Base-by-base conservation (phyloP, 192 early-diverging fungal genomes). In the Phlyctochytrium bullatum region DNA sequence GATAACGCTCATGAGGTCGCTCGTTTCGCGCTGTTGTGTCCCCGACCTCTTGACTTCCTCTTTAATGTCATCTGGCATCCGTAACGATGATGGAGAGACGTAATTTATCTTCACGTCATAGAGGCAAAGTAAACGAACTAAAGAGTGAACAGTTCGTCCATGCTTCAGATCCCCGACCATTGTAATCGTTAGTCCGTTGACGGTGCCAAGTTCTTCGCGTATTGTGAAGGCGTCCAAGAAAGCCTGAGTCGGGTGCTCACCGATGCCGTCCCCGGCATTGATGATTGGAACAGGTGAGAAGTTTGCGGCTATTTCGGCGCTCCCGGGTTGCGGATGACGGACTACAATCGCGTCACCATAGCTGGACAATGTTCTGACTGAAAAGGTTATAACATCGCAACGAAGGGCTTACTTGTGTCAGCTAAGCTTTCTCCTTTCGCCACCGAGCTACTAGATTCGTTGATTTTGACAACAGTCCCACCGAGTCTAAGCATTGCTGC, bases 201-300 rank as follows among this genome's bases (percentile, higher is more conserved):
- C 92, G 30, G 93, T 95, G 59, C 94, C 94, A 17, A 98, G 82
- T 77, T 97, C 96, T 84, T 86, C 85, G 73, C 66, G 83, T 68
- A 96, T 94, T n/a, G 92, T 96, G 69, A 92, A 97, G 17, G 90
- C 82, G 73, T 99, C 97, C 61, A 98, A 82, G 82, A 98, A 92
- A 51, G 95, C 97, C 66, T 98, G 97, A 34, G 95, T 93, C 34
- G 97, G 97, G 80, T 98, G 97, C 84, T 98, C 97, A 34, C 97
- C 97, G 36, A 88, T 84, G 57, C 97, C 97, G 73, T 99, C 95
- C 58, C 97, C 97, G 35, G 94, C 97, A 68, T 97, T 97, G 76
- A 99, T 91, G 23, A 99, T 83, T 2, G 97, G 97, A 17, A 96
- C 87, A 71, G 87, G 90, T 34, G 92, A 89, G 78, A 86, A 91